Evolutionary conservation across 306 rosid species (phyloP).

Genomic region (Trifolium repens): DNA sequence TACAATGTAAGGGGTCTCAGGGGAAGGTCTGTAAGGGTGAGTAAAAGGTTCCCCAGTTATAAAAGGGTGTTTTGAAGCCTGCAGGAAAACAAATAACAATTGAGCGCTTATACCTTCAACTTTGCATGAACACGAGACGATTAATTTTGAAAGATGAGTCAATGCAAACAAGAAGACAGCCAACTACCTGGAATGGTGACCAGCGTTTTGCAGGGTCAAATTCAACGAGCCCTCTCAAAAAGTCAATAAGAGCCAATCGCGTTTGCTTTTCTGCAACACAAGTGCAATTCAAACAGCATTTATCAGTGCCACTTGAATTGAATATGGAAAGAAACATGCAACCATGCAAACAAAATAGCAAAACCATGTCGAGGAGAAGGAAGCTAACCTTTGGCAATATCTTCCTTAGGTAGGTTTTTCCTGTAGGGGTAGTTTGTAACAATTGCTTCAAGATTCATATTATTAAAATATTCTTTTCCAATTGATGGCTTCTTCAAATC

Average conservation of each 20-base stretch:
- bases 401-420: slow-evolving; percentile 88
- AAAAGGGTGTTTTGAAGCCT: slow-evolving; percentile 99
- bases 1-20: slow-evolving; percentile 89
- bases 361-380: slow-evolving; percentile 36
- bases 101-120: slow-evolving; percentile 34
- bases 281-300: slow-evolving; percentile 47
- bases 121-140: slow-evolving; percentile 38
- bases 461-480: slow-evolving; percentile 95
- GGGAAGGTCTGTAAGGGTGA: slow-evolving; percentile 82
- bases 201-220: slow-evolving; percentile 97
- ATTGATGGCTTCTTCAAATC: slow-evolving; percentile 86
- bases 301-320: slow-evolving; percentile 38
- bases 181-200: slow-evolving; percentile 94
- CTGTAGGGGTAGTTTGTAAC: slow-evolving; percentile 86
- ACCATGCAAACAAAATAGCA: background rate
- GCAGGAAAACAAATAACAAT: slow-evolving; percentile 51
- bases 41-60: slow-evolving; percentile 98
- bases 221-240: slow-evolving; percentile 93
- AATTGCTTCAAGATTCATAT: slow-evolving; percentile 87
- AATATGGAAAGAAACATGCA: slow-evolving; percentile 21
- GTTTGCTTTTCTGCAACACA: slow-evolving; percentile 75
- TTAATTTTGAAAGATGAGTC: slow-evolving; percentile 23
- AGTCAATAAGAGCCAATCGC: slow-evolving; percentile 91
- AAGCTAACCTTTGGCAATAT: slow-evolving; percentile 77
- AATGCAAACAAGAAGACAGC: slow-evolving; percentile 5